phyloP scores from a whole-genome alignment of 2,329 filamentous ascomycete species.

The Aspergillus alliaceus region DNA sequence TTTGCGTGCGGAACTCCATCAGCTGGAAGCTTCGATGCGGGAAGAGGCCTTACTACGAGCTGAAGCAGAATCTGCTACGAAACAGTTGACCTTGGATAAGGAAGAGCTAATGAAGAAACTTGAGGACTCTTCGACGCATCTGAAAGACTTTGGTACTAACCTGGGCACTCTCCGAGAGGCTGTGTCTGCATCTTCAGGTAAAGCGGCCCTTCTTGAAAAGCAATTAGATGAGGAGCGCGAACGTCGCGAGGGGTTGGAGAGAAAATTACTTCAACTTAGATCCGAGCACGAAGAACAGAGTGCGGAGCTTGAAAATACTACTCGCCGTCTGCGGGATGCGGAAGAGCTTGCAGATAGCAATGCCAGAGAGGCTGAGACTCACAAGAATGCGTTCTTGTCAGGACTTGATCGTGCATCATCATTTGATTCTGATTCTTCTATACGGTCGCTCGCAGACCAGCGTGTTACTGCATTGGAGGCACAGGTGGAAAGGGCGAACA shows the following conservation, averaged over 20 bases:
- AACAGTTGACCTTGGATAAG: constrained; percentile 83
- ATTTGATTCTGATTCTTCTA: constrained; percentile 37
- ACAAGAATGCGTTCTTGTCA: constrained; percentile 77
- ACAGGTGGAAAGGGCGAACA: constrained; percentile 76
- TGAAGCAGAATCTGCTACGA: constrained; percentile 72
- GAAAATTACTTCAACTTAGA: constrained; percentile 73
- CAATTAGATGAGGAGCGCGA: constrained; percentile 76
- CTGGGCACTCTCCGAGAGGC: constrained; percentile 76
- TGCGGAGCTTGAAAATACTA: constrained; percentile 72
- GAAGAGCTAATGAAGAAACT: constrained; percentile 70
- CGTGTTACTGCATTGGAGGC: constrained; percentile 73
- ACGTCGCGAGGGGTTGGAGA: constrained; percentile 72
- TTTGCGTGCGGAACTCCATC: constrained; percentile 80
- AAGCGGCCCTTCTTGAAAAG: constrained; percentile 72
- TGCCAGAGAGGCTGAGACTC: constrained; percentile 80
- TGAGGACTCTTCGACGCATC: constrained; percentile 64
- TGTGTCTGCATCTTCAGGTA: constrained; percentile 75
- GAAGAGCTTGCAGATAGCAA: constrained; percentile 87
- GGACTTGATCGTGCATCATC: constrained; percentile 73
- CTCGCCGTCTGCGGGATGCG: constrained; percentile 74
- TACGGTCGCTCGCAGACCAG: constrained; percentile 43
- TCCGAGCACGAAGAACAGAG: constrained; percentile 79
- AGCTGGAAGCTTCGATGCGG: constrained; percentile 72
- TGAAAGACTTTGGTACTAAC: constrained; percentile 68
- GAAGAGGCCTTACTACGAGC: constrained; percentile 77